Conservation (phyloP, 768 basidiomycete genomes). For the Mycena indigotica region DNA sequence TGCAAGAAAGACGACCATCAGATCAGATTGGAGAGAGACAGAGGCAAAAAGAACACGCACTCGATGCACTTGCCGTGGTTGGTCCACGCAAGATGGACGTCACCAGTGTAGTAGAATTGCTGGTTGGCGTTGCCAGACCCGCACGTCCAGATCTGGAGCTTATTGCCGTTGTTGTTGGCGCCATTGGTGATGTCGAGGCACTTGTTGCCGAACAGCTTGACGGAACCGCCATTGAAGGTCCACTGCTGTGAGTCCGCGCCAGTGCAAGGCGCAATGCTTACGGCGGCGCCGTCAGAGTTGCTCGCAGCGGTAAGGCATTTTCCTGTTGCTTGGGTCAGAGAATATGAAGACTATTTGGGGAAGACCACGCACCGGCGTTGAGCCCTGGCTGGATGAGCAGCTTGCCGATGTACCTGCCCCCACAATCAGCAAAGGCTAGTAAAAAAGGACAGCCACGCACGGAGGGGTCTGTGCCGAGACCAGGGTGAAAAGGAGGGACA, state of each 20-base stretch:
- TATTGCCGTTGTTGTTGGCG: slow-evolving; percentile 42
- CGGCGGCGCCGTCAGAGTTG: slow-evolving; percentile 49
- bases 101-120: slow-evolving; percentile 47
- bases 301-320: slow-evolving; percentile 56
- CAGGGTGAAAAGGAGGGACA: slow-evolving; percentile 22
- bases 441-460: slow-evolving; percentile 14
- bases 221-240: slow-evolving; percentile 45
- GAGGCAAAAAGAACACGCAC: too few species aligned
- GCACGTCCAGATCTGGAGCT: slow-evolving; percentile 59
- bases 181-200: slow-evolving; percentile 54
- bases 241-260: slow-evolving; percentile 50
- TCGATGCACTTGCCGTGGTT: slow-evolving; percentile 54
- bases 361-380: slow-evolving; percentile 38
- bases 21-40: too few species aligned
- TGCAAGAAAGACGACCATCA: background rate
- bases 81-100: slow-evolving; percentile 49
- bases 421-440: background rate
- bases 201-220: slow-evolving; percentile 47
- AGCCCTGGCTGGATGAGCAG: slow-evolving; percentile 48
- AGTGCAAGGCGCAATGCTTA: slow-evolving; percentile 50
- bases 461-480: slow-evolving; percentile 29
- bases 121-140: slow-evolving; percentile 43
- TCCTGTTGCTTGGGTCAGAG: slow-evolving; percentile 29
- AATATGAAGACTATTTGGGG: background rate
- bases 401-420: slow-evolving; percentile 42